Evolutionary conservation across 148 eudicot species (phyloP), one percentile per base, ranked within the genome.

Genomic region (Pouteria glomerata): DNA sequence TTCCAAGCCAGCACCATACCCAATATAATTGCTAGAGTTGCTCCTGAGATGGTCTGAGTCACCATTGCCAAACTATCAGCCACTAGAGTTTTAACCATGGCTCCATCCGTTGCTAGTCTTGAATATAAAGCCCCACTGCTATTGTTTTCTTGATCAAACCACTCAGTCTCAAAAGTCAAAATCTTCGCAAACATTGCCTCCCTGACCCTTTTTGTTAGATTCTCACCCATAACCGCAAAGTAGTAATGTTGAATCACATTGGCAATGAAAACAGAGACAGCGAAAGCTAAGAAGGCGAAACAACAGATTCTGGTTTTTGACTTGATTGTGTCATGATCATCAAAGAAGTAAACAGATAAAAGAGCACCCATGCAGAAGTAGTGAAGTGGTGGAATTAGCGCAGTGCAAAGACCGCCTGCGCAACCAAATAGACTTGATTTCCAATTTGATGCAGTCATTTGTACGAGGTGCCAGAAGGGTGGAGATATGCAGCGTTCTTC

Each of bases 81-180:
- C 10, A 76, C 48, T 6, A 76, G 75, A 64, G 55, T 24, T 16
- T 41, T 65, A 4, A 63, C 66, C 74, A 55, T 56, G 33, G 31
- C 34, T 21, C 70, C 70, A 21, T 76, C 79, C 15, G 57, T 63
- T 4, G 66, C 27, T 62, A 76, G 39, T 29, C 75, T 57, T 7
- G 79, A 65, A 26, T 69, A 76, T 18, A 76, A 8, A 19, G 79
- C 79, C 23, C 64, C 79, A 16, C 70, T 76, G 6, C 27, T 63
- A 63, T 76, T 76, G 35, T 58, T 39, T 23, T 63, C 75, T 63
- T 70, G 63, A 23, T 76, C 79, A 63, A 76, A 76, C 74, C 75
- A 70, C 37, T 66, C 79, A 37, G 55, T 56, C 65, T 76, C 79
- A 63, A 70, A 76, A 1, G 74, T 70, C 39, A 76, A 13, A 10